A percentile compares a stretch with the other conserved stretches of the same genome.
These are phyloP conservation scores for Chrysanthemum seticuspe DNA, from an alignment of 129 eudicot genomes.

Conservation along the genomic window DNA sequence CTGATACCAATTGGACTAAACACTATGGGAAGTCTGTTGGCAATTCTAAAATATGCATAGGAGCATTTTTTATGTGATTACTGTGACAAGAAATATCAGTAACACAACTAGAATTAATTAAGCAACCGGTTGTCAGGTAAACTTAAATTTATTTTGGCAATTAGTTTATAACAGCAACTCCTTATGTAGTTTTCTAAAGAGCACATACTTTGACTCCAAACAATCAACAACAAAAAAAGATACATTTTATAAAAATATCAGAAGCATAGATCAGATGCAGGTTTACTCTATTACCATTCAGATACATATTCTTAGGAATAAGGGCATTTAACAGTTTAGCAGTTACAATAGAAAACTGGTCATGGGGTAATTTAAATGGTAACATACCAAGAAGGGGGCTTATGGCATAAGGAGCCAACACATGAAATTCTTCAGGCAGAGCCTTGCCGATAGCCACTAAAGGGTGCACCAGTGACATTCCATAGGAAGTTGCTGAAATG, in stretches of 20 bases:
- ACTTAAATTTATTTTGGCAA: no score
- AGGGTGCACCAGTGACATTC: constrained; percentile 62
- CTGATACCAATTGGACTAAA: no score
- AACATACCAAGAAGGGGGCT: constrained; percentile 67
- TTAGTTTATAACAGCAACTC: no score
- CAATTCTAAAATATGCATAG: no score
- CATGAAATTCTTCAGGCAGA: constrained; percentile 62
- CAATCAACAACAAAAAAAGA: no score
- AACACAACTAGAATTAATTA: no score
- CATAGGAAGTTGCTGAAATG: constrained; percentile 85
- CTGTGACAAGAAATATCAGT: background rate
- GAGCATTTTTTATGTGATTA: background rate
- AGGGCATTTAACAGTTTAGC: background rate
- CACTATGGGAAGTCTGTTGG: no score
- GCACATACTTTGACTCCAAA: no score
- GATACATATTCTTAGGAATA: background rate
- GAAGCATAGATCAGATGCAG: constrained; percentile 7
- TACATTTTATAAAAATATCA: no score
- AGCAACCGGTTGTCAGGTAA: no score
- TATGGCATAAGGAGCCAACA: constrained; percentile 57
- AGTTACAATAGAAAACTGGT: background rate
- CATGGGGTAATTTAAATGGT: background rate
- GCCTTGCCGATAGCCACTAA: constrained; percentile 50
- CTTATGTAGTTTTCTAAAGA: no score
- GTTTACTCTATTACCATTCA: background rate